phyloP scores from a whole-genome alignment of 2,329 filamentous ascomycete species.

The Colletotrichum theobromicola region DNA sequence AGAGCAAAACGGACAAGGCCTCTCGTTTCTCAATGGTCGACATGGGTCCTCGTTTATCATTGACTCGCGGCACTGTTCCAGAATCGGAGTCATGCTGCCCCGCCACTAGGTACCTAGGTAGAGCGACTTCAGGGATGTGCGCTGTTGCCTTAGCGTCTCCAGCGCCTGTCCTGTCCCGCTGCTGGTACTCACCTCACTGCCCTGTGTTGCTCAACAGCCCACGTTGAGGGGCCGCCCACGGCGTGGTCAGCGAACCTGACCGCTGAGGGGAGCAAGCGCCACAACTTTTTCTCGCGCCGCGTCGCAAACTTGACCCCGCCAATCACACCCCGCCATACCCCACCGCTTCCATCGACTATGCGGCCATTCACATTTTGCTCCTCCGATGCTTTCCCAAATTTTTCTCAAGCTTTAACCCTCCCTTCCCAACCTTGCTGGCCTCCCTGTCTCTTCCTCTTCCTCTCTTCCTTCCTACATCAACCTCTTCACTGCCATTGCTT shows the following conservation, averaged over 20 bases:
- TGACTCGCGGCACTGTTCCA: slow-evolving; percentile 19
- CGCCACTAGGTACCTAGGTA: too few species aligned
- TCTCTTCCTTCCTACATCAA: not conserved
- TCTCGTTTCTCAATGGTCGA: not conserved
- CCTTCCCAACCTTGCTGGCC: slow-evolving; percentile 10
- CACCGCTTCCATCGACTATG: slow-evolving; percentile 16
- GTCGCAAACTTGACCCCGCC: slow-evolving; percentile 18
- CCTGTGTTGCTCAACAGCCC: not conserved
- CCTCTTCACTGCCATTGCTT: slow-evolving; percentile 16
- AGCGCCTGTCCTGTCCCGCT: not conserved
- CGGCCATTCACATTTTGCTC: slow-evolving; percentile 20
- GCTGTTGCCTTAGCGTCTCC: not conserved
- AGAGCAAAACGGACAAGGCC: not conserved
- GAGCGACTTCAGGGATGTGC: slow-evolving; percentile 1
- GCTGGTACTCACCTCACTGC: not conserved
- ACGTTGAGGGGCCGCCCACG: not conserved
- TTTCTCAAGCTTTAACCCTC: slow-evolving; percentile 15
- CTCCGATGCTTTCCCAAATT: slow-evolving; percentile 14
- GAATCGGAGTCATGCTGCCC: slow-evolving; percentile 10
- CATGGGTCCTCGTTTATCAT: not conserved
- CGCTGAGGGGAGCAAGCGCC: not conserved
- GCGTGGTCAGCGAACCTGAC: not conserved
- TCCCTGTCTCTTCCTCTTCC: not conserved
- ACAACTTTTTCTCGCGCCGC: not conserved
- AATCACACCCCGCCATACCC: slow-evolving; percentile 23